phyloP scores from a whole-genome alignment of 2,329 filamentous ascomycete species.

The Penicillium carneum region DNA sequence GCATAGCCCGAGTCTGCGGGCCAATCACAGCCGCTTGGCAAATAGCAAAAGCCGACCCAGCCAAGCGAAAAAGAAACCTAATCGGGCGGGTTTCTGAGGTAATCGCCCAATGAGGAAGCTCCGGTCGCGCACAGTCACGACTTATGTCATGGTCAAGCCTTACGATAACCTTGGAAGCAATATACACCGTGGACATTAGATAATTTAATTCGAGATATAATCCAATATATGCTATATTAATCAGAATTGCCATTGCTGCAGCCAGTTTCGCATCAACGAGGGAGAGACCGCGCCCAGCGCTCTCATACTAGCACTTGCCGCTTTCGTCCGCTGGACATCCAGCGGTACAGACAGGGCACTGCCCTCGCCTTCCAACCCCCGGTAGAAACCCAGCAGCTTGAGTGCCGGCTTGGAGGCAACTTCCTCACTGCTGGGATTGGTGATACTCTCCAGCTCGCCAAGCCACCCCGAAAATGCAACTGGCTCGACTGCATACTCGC shows the following conservation, averaged over 20 bases:
- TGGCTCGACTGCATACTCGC: slow-evolving; percentile 52
- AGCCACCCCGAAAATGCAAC: slow-evolving; percentile 59
- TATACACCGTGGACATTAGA: neutral
- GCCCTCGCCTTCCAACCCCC: slow-evolving; percentile 40
- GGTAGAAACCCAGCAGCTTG: slow-evolving; percentile 62
- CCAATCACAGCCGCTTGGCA: slow-evolving; percentile 13
- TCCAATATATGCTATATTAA: neutral
- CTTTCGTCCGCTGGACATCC: slow-evolving; percentile 53
- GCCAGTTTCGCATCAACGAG: slow-evolving; percentile 56
- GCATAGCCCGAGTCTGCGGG: neutral
- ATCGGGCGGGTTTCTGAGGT: slow-evolving; percentile 1
- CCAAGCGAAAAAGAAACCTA: slow-evolving; percentile 1
- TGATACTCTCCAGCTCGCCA: slow-evolving; percentile 53
- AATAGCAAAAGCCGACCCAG: neutral
- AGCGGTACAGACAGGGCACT: slow-evolving; percentile 47
- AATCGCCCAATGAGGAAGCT: slow-evolving; percentile 1
- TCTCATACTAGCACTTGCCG: slow-evolving; percentile 56
- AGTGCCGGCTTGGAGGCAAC: slow-evolving; percentile 59
- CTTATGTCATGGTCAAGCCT: slow-evolving; percentile 4
- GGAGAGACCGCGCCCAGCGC: slow-evolving; percentile 52
- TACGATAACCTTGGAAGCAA: neutral
- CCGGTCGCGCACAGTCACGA: neutral
- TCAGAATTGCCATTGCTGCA: slow-evolving; percentile 33
- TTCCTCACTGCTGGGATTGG: slow-evolving; percentile 46
- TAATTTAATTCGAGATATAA: neutral